Evolutionary conservation across 768 basidiomycete species (phyloP).

Genomic region (Lentinus tigrinus): DNA sequence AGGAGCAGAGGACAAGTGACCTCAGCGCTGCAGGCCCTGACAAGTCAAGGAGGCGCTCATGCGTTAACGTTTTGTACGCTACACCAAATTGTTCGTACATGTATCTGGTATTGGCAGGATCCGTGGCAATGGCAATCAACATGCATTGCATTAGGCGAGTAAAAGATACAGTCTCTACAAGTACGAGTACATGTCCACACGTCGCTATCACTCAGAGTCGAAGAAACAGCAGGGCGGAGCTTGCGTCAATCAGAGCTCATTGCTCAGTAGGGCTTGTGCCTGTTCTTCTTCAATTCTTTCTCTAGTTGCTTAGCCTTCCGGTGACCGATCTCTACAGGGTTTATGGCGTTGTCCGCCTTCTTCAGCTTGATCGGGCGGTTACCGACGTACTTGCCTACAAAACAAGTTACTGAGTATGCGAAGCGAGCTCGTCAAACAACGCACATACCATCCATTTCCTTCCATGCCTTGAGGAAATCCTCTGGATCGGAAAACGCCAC

Average conservation of each 20-base stretch:
- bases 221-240: not conserved
- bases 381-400: slow-evolving; percentile 92
- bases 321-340: slow-evolving; percentile 91
- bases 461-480: slow-evolving; percentile 98
- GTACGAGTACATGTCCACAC: too few relatives aligned
- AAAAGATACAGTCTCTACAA: not conserved
- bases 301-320: slow-evolving; percentile 90
- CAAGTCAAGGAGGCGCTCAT: not conserved
- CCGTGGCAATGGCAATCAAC: not conserved
- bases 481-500: slow-evolving; percentile 98
- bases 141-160: not conserved
- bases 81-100: too few relatives aligned
- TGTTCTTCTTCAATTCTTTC: slow-evolving; percentile 87
- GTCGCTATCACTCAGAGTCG: not conserved
- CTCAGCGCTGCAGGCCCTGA: not conserved
- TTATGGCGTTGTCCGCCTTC: slow-evolving; percentile 88
- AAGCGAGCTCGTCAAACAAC: not conserved
- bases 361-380: slow-evolving; percentile 95
- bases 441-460: slow-evolving; percentile 93
- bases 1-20: not conserved
- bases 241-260: not conserved
- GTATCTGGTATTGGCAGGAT: too few relatives aligned
- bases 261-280: slow-evolving; percentile 71
- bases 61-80: not conserved
- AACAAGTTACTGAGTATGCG: not conserved